Evolutionary conservation across 495 filamentous ascomycete genomes (phyloP), one percentile per base, ranked within the genome.

Genomic region (Aspergillus panamensis): DNA sequence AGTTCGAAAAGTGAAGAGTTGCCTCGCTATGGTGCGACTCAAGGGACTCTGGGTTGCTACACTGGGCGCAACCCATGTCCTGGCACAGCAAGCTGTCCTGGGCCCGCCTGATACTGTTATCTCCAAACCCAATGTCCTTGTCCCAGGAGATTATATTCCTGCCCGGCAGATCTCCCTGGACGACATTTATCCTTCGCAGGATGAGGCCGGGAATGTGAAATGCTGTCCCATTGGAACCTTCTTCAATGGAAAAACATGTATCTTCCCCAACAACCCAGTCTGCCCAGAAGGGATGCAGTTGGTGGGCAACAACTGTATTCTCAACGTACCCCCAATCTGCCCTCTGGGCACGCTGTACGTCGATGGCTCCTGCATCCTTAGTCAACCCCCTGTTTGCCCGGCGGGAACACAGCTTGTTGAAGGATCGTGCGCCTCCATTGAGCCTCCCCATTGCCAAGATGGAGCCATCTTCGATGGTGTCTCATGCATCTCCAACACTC

Each of bases 171-270:
- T 35, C 3, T 35, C 52, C 0, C 37, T 55, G 2, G 52, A 55
- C 29, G 20, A 55, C 52, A 55, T 55, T 32, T 21, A 13, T 0
- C 52, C 52, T 14, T 55, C 39, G 21, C 14, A 16, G 13, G 52
- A 55, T 31, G 13, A 8, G 10, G 37, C 52, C 9, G 52, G 52
- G 3, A 8, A 40, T 31, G 9, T 55, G 9, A 55, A 55, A 33
- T 55, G 52, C 17, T 55, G 52, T 32, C 52, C 52, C 8, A 33
- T 40, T 3, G 53, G 53, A 20, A 56, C 53, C 13, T 17, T 45
- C 20, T 56, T 56, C 17, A 39, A 56, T 29, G 53, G 53, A 5
- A 56, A 48, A 21, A 39, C 17, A 42, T 56, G 53, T 49, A 43
- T 56, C 6, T 21, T 49, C 5, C 33, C 33, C 0, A 39, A 31